Conservation (phyloP, 78 protist species). For the Protostelium mycophagum region DNA sequence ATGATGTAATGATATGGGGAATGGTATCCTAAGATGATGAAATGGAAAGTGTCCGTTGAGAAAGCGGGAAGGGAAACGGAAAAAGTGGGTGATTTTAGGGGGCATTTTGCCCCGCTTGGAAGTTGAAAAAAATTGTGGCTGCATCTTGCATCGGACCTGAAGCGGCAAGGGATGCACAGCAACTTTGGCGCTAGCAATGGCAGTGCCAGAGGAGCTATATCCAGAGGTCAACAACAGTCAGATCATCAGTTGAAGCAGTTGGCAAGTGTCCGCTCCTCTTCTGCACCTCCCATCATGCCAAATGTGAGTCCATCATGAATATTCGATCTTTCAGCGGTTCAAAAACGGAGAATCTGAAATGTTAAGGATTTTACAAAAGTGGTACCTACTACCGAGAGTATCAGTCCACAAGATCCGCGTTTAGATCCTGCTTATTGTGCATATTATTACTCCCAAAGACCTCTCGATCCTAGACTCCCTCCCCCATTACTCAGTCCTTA, state of each 20-base stretch:
- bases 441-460: slow-evolving; percentile 61
- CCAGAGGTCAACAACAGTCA: neutral
- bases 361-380: neutral
- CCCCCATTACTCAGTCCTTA: slow-evolving; percentile 53
- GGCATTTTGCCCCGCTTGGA: too few relatives aligned
- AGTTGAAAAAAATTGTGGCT: too few relatives aligned
- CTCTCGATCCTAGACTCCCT: slow-evolving; percentile 64
- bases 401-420: slow-evolving; percentile 56
- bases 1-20: too few relatives aligned
- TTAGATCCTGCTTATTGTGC: slow-evolving; percentile 36
- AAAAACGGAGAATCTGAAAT: too few relatives aligned
- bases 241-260: neutral
- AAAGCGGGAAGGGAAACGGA: too few relatives aligned
- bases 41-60: too few relatives aligned
- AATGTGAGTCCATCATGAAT: too few relatives aligned
- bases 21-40: too few relatives aligned
- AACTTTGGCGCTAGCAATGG: neutral
- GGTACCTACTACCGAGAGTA: slow-evolving; percentile 11
- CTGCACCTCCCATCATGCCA: slow-evolving; percentile 53
- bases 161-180: too few relatives aligned
- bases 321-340: too few relatives aligned
- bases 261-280: neutral
- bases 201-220: neutral
- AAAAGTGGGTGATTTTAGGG: too few relatives aligned
- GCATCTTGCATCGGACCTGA: too few relatives aligned